Evolutionary conservation across 2,329 filamentous ascomycete genomes (phyloP), one percentile per base, ranked within the genome.

Genomic region (Diaporthe australafricana): DNA sequence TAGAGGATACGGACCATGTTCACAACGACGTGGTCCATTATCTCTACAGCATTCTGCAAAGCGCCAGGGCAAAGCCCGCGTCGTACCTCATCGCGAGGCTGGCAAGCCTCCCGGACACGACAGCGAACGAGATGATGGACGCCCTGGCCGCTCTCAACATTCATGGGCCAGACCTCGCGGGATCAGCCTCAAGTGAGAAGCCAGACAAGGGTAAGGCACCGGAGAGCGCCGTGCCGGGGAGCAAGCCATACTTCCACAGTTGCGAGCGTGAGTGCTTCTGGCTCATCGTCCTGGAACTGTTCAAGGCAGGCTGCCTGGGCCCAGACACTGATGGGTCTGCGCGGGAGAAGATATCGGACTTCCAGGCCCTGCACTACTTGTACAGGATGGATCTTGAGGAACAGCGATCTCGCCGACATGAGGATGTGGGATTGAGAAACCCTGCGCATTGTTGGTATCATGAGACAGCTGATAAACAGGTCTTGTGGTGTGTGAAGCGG

Each of bases 331-430:
- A 68, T n/a, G 63, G 60, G 25, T 68, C 68, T 11, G 56, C 38
- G 22, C 62, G 60, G 38, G 68, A 67, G 16, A 17, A 8, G 4
- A 65, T 68, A 38, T 32, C 55, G 20, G 63, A 62, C 53, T 73
- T 73, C 11, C 52, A 66, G 48, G 65, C 62, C 1, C 62, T 71
- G 45, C 71, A 73, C 42, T 53, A 68, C 22, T 32, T 73, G 38
- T 73, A 68, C 30, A 65, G 62, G 16, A n/a, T 73, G n/a, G 60
- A 73, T 2, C 35, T 63, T 17, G 71, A 73, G 62, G 45, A 73
- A 14, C 42, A n/a, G 38, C 40, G 71, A 17, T 50, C 38, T 6
- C 40, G 53, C 20, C 35, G 35, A 12, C 47, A 68, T n/a, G 68
- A 68, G 55, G 71, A 68, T 2, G 62, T 57, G n/a, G 56, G 57